phyloP scores from a whole-genome alignment of 352 stramenopile species.

The Globisporangium splendens region DNA sequence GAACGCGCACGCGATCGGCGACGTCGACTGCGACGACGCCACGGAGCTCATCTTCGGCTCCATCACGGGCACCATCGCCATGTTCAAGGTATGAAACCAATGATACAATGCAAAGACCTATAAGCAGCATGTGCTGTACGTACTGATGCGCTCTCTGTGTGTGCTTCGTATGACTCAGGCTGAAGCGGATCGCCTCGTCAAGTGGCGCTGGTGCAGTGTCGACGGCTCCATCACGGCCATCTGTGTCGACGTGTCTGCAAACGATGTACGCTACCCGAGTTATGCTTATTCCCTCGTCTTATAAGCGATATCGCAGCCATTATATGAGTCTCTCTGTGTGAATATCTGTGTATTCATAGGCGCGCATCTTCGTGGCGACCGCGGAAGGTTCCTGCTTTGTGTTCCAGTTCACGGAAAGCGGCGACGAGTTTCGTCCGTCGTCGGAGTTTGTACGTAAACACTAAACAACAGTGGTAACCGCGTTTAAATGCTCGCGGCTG shows the following conservation, averaged over 20 bases:
- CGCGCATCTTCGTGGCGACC: slow-evolving; percentile 69
- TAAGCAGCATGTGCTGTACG: neutral
- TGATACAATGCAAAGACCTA: too few relatives aligned
- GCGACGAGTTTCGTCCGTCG: slow-evolving; percentile 47
- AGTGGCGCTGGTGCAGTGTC: slow-evolving; percentile 54
- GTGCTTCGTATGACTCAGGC: slow-evolving; percentile 26
- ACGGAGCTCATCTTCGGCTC: slow-evolving; percentile 70
- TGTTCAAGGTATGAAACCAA: slow-evolving; percentile 54
- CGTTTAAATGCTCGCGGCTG: neutral
- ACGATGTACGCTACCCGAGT: slow-evolving; percentile 24
- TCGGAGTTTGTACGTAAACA: slow-evolving; percentile 55
- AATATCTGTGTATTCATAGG: slow-evolving; percentile 18
- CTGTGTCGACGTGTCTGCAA: slow-evolving; percentile 40
- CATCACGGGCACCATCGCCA: slow-evolving; percentile 48
- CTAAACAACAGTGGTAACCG: neutral
- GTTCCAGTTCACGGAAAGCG: slow-evolving; percentile 48
- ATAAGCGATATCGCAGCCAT: neutral
- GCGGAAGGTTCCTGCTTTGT: slow-evolving; percentile 65
- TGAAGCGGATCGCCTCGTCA: slow-evolving; percentile 39
- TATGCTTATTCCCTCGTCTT: too few relatives aligned
- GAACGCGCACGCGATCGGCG: slow-evolving; percentile 60
- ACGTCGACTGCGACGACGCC: slow-evolving; percentile 63
- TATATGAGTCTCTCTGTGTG: neutral
- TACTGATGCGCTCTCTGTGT: neutral
- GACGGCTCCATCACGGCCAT: slow-evolving; percentile 74